phyloP scores from a whole-genome alignment of 805 yeast species.

The Zygotorulaspora danielsina region DNA sequence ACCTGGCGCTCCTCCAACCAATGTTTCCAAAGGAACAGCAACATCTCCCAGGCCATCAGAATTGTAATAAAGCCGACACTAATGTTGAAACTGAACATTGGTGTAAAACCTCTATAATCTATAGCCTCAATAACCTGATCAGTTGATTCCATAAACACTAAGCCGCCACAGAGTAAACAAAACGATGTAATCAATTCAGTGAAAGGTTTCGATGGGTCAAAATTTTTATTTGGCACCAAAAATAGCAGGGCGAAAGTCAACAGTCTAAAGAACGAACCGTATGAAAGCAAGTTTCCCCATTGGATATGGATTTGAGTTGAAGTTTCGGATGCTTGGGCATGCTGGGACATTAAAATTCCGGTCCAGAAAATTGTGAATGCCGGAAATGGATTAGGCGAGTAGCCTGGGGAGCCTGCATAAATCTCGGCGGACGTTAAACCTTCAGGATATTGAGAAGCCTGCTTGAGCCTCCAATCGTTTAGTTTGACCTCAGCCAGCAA shows the following conservation, averaged over 20 bases:
- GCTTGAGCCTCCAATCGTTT: slow-evolving; percentile 53
- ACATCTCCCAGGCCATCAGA: slow-evolving; percentile 85
- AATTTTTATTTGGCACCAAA: slow-evolving; percentile 37
- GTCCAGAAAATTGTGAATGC: slow-evolving; percentile 93
- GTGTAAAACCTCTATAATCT: slow-evolving; percentile 75
- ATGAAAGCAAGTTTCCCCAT: slow-evolving; percentile 87
- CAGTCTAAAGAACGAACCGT: slow-evolving; percentile 74
- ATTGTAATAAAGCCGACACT: slow-evolving; percentile 74
- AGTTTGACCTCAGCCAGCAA: slow-evolving; percentile 69
- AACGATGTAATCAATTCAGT: slow-evolving; percentile 81
- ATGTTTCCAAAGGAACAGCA: slow-evolving; percentile 58
- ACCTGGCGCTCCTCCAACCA: slow-evolving; percentile 34
- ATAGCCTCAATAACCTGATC: slow-evolving; percentile 79
- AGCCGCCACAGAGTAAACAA: slow-evolving; percentile 80
- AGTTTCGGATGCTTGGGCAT: slow-evolving; percentile 73
- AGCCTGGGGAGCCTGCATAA: slow-evolving; percentile 58
- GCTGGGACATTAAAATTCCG: slow-evolving; percentile 92
- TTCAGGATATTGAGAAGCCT: slow-evolving; percentile 33
- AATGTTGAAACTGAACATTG: slow-evolving; percentile 88
- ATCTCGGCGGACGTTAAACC: slow-evolving; percentile 14
- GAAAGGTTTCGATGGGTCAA: slow-evolving; percentile 65
- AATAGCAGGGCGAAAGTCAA: slow-evolving; percentile 55
- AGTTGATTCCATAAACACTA: slow-evolving; percentile 87
- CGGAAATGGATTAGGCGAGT: slow-evolving; percentile 92
- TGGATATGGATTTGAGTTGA: slow-evolving; percentile 81